Base-by-base conservation (phyloP, 352 stramenopile genomes). In the Phytophthora europaea region DNA sequence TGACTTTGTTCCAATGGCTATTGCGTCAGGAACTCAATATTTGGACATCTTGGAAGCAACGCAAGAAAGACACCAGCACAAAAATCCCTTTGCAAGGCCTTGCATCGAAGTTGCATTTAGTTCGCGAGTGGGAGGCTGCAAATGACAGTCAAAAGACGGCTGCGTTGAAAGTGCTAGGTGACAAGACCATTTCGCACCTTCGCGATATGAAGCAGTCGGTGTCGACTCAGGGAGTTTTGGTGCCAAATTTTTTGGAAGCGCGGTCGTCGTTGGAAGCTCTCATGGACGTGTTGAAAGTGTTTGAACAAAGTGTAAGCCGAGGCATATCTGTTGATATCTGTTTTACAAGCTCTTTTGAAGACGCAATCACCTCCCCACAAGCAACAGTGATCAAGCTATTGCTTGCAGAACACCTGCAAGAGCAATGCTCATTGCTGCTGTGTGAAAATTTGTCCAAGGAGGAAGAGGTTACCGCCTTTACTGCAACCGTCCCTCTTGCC, bases 361-460 rank as follows among this genome's bases (percentile, higher is more conserved):
- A 85, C 26, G 76, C 76, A 5, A 65, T 86, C 28, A 26, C 51
- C 0, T 70, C 58, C 16, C 88, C 89, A 15, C 85, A 96, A 73
- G 67, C 78, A 3, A 79, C 81, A 18, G 75, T 90, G 4, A 70
- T 95, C 12, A 81, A 84, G 43, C 70, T 96, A 12, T 68, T 96
- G n/a, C 61, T 93, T 12, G 87, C 87, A 4, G 90, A 95, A 60
- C 64, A 92, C 22, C 54, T 96, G 15, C 90, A 96, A 70, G 88
- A 83, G 7, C 78, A 91, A 31, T 94, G 87, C 34, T 90, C 88
- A 2, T 50, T 82, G n/a, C 61, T 94, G 12, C 64, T 96, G n/a
- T 84, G 72, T 18, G 84, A 92, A 34, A 83, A 75, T 28, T 33
- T 94, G 16, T 73, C 74, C 6, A 78, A 71, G 18, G 81, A 91